phyloP scores from a whole-genome alignment of 208 protist genomes.

The Acanthamoeba castellanii region DNA sequence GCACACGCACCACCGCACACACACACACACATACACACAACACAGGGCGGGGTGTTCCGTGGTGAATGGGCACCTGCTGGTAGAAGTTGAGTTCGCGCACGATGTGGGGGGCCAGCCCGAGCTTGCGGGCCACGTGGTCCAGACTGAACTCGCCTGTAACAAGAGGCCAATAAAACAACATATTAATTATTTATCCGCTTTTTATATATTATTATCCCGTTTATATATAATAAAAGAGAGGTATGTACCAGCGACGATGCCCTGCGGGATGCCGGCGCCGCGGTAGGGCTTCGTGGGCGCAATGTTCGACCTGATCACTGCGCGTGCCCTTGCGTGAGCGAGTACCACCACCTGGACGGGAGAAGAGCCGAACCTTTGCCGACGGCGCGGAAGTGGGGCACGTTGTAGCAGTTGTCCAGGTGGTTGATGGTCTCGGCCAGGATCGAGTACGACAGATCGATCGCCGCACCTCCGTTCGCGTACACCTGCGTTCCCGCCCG shows the following conservation, averaged over 20 bases:
- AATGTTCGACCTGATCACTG: conserved; percentile 89
- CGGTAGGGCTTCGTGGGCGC: conserved; percentile 91
- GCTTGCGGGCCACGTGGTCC: conserved; percentile 2
- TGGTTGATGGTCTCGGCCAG: neutral
- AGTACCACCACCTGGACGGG: too few species aligned
- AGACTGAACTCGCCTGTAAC: neutral
- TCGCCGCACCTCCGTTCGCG: neutral
- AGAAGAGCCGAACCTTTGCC: conserved; percentile 76
- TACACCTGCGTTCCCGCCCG: neutral
- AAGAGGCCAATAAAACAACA: too few species aligned
- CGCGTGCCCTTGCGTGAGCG: too few species aligned
- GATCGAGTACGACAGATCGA: neutral
- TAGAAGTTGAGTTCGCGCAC: neutral
- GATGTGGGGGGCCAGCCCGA: neutral
- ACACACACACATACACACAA: too few species aligned
- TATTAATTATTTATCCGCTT: too few species aligned
- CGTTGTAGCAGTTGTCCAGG: conserved; percentile 90
- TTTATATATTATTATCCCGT: too few species aligned
- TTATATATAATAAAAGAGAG: too few species aligned
- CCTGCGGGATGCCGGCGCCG: conserved; percentile 91
- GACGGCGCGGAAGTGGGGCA: conserved; percentile 86
- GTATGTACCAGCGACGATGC: conserved; percentile 71
- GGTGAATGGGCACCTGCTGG: neutral
- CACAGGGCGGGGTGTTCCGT: too few species aligned
- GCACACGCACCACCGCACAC: too few species aligned